Evolutionary conservation across 1,284 basidiomycete species (phyloP), one percentile per base, ranked within the genome.

Genomic region (Ustilago tritici): DNA sequence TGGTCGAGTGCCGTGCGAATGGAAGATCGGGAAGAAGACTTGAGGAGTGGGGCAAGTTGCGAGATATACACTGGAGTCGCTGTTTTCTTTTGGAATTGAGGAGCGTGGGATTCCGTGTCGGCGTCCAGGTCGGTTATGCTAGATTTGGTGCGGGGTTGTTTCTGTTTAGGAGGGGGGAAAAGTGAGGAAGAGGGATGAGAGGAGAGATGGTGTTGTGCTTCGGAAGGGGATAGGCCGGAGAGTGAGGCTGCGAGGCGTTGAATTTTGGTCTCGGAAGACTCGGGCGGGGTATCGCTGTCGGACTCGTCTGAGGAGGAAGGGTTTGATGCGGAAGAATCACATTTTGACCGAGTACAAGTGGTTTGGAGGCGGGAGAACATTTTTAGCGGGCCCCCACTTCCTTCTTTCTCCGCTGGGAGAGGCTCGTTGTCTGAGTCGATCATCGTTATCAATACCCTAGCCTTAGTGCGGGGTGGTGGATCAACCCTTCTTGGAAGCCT

Each of bases 1-100:
- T 78, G 56, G 54, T 69, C 65, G 38, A 85, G 59, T 3, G 50
- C 82, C 9, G 70, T 41, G 4, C 70, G 67, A 47, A 79, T 76
- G 2, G 59, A 56, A 0, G 55, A 12, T 8, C 77, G 63, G 17
- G 70, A 65, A 4, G 67, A 74, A 10, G 79, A 75, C 49, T 82
- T 76, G 28, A 87, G 78, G 14, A 87, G 80, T 3, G 84, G 80
- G 6, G 75, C 62, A 3, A 88, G 79, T 61, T 88, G 86, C 12
- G 79, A 58, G 9, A 88, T 72, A 71, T 88, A 88, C 6, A 88
- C 83, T 0, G 87, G 87, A 7, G 81, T 61, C 0, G 75, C 62
- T 9, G 79, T 78, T 8, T 78, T 61, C n/a, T 76, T 70, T 8
- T 71, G 70, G 15, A 71, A 63, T n/a, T 55, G 55, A 19, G 79